These are phyloP conservation scores for Letharia lupina DNA, from an alignment of 495 filamentous ascomycete genomes.

Conservation along the genomic window DNA sequence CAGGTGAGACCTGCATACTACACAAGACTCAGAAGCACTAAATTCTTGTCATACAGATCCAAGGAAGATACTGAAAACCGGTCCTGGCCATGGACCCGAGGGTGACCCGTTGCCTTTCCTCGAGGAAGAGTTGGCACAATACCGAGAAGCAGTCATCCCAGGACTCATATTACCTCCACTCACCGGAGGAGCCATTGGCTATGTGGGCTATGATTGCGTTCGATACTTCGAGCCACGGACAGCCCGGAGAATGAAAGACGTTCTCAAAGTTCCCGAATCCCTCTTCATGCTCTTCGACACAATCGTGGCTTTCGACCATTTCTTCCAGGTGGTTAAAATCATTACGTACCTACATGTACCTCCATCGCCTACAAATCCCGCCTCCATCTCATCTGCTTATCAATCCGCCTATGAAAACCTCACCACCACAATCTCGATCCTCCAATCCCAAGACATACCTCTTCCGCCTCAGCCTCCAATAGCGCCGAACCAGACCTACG, in stretches of 20 bases:
- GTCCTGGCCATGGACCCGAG: slow-evolving; percentile 73
- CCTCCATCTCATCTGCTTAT: slow-evolving; percentile 54
- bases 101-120: slow-evolving; percentile 75
- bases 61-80: slow-evolving; percentile 77
- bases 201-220: slow-evolving; percentile 95
- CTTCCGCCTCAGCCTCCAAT: slow-evolving; percentile 71
- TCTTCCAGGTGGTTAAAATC: slow-evolving; percentile 84
- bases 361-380: slow-evolving; percentile 39
- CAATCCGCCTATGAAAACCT: slow-evolving; percentile 54
- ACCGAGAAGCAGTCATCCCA: slow-evolving; percentile 70
- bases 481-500: slow-evolving; percentile 62
- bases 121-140: slow-evolving; percentile 66
- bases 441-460: slow-evolving; percentile 64
- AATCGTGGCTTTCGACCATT: slow-evolving; percentile 89
- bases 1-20: slow-evolving; percentile 42
- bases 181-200: slow-evolving; percentile 88
- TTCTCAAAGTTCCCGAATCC: slow-evolving; percentile 80
- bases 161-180: slow-evolving; percentile 72
- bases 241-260: slow-evolving; percentile 73
- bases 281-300: slow-evolving; percentile 98
- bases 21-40: background rate
- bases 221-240: slow-evolving; percentile 96
- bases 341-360: slow-evolving; percentile 77
- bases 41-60: slow-evolving; percentile 48
- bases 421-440: slow-evolving; percentile 53